Base-by-base conservation (phyloP, 768 basidiomycete species). In the Hypsizygus marmoreus region DNA sequence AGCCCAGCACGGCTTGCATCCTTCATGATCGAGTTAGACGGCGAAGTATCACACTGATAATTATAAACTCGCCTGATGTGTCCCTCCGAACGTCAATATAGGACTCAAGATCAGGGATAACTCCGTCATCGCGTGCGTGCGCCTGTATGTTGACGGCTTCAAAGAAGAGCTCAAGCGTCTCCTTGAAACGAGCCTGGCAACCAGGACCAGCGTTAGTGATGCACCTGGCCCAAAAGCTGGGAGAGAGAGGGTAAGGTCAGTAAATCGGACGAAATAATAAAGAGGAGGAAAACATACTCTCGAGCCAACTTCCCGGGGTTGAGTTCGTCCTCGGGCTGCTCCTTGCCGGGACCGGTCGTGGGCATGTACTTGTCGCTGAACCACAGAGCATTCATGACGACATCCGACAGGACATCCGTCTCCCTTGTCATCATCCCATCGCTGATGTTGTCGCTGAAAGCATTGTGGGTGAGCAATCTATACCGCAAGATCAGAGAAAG, bases 1-100 rank as follows among this genome's bases (percentile, higher is more conserved):
- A 13, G 77, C 86, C 80, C 82, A 90, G 61, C 82, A 84, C 6
- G 84, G 79, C 60, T 87, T 88, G 63, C 86, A 88, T 1, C 75
- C 77, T 68, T 29, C 14, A 38, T 42, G 19, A 17, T 53, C 43
- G 41, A 47, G 33, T 30, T 24, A 34, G 22, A 13, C 2, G 7
- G 20, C 49, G 20, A 39, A 30, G 13, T 4, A 47, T 22, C 19
- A 47, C 40, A 30, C 9, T 31, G 14, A 19, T 4, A 31, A 12
- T 8, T 13, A 11, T 39, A 29, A 54, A 60, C 59, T 55, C 51
- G 64, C 86, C 88, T 53, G 84, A 86, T 20, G 86, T 88, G 52
- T 90, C 84, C 31, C 88, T 76, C 14, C 88, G 80, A 33, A 85
- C 68, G 39, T 80, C 69, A 50, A 91, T 83, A 57, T 88, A 90